A percentile compares a stretch with the other conserved stretches of the same genome.
phyloP scores from a whole-genome alignment of 768 basidiomycete genomes.

The Phylloporus scabripes region DNA sequence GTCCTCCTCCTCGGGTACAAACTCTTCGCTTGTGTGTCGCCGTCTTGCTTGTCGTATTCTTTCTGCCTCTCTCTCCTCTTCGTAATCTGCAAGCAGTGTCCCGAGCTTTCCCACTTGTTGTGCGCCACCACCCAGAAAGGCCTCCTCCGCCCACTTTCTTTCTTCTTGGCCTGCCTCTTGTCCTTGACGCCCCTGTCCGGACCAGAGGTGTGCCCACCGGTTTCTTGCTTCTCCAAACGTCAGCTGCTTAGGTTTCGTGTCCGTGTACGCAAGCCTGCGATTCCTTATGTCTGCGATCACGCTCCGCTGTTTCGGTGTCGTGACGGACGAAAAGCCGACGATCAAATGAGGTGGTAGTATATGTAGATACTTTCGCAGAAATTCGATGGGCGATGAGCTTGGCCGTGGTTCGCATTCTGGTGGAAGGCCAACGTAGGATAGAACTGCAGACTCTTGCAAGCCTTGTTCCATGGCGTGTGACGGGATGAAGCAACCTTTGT shows the following conservation, averaged over 20 bases:
- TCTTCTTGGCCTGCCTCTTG: slow-evolving; percentile 59
- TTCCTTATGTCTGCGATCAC: slow-evolving; percentile 63
- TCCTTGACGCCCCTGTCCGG: slow-evolving; percentile 46
- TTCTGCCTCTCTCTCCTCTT: slow-evolving; percentile 73
- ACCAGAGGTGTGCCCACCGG: slow-evolving; percentile 67
- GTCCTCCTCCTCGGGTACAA: slow-evolving; percentile 60
- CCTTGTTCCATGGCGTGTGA: slow-evolving; percentile 1
- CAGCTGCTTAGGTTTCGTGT: slow-evolving; percentile 51
- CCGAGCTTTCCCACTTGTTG: slow-evolving; percentile 70
- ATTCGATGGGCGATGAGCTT: slow-evolving; percentile 49
- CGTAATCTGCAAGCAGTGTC: slow-evolving; percentile 59
- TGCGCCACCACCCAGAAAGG: slow-evolving; percentile 51
- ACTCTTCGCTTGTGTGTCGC: slow-evolving; percentile 35
- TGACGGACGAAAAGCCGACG: slow-evolving; percentile 35
- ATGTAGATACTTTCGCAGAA: slow-evolving; percentile 53
- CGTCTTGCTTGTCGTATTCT: slow-evolving; percentile 45
- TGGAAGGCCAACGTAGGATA: slow-evolving; percentile 55
- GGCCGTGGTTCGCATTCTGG: slow-evolving; percentile 58
- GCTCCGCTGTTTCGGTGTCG: slow-evolving; percentile 62
- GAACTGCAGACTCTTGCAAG: slow-evolving; percentile 25
- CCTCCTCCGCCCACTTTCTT: slow-evolving; percentile 56
- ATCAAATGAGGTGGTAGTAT: slow-evolving; percentile 66
- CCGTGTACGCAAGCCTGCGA: slow-evolving; percentile 59
- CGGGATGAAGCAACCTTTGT: neutral
- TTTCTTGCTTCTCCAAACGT: slow-evolving; percentile 46